Evolutionary conservation across 495 filamentous ascomycete genomes (phyloP).

Genomic region (Pyrenopolyporus hunteri): DNA sequence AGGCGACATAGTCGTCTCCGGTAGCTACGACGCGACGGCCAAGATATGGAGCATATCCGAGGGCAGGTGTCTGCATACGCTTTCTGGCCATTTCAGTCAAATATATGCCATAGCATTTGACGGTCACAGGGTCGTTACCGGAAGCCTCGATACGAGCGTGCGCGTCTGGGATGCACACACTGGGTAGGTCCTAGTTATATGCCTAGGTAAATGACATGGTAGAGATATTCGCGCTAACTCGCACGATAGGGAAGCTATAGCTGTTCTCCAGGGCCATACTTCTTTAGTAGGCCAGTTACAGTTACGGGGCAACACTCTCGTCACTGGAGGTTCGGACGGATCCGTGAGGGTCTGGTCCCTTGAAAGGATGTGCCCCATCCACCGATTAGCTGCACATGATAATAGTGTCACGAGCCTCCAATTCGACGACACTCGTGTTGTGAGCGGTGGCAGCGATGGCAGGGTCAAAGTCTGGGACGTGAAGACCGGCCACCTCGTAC

Average conservation of each 20-base stretch:
- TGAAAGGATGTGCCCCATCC: slow-evolving; percentile 84
- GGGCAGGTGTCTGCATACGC: slow-evolving; percentile 84
- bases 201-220: background rate
- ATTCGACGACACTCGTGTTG: slow-evolving; percentile 92
- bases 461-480: slow-evolving; percentile 98
- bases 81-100: slow-evolving; percentile 97
- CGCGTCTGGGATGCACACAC: slow-evolving; percentile 94
- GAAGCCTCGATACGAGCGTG: slow-evolving; percentile 95
- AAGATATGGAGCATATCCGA: slow-evolving; percentile 97
- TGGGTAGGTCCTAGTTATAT: slow-evolving; percentile 73
- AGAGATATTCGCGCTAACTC: slow-evolving; percentile 31
- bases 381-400: slow-evolving; percentile 95
- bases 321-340: slow-evolving; percentile 95
- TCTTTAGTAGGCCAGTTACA: slow-evolving; percentile 97
- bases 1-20: slow-evolving; percentile 92
- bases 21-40: slow-evolving; percentile 95
- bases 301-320: slow-evolving; percentile 90
- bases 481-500: slow-evolving; percentile 84
- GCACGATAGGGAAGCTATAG: slow-evolving; percentile 70
- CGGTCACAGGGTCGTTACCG: slow-evolving; percentile 89
- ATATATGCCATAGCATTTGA: slow-evolving; percentile 99
- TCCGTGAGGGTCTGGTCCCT: slow-evolving; percentile 96
- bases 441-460: slow-evolving; percentile 93
- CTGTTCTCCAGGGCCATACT: slow-evolving; percentile 96
- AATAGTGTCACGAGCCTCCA: slow-evolving; percentile 97